Evolutionary conservation across 164 flowering plant species (phyloP).

Genomic region (Piper betle): DNA sequence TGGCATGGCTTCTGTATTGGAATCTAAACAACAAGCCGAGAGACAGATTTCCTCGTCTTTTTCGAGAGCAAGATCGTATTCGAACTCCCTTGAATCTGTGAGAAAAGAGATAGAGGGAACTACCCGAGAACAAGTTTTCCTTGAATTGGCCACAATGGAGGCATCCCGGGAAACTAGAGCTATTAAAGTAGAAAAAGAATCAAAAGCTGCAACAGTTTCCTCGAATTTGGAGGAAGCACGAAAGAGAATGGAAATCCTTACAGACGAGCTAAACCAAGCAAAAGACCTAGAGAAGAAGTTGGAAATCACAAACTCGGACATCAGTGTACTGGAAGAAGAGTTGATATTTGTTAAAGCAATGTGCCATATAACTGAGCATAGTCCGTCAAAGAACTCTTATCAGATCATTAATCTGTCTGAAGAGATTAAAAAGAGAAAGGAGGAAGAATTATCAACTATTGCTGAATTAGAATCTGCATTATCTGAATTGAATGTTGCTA

Average conservation of each 20-base stretch:
- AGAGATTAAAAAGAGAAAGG: conserved; percentile 1
- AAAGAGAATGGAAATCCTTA: conserved; percentile 25
- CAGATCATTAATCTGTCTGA: conserved; percentile 4
- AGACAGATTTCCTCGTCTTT: conserved; percentile 26
- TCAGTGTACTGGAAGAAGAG: conserved; percentile 34
- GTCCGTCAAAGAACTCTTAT: not conserved
- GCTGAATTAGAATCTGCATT: conserved; percentile 18
- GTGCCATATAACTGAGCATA: conserved; percentile 15
- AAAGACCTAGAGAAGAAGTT: conserved; percentile 40
- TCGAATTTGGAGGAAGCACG: conserved; percentile 25
- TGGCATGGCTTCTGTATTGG: conserved; percentile 41
- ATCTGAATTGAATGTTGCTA: conserved; percentile 45
- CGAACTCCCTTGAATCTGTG: conserved; percentile 29
- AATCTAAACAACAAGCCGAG: conserved; percentile 42
- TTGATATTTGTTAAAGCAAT: conserved; percentile 31
- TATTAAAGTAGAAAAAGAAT: conserved; percentile 44
- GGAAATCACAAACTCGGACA: conserved; percentile 33
- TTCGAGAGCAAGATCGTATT: conserved; percentile 16
- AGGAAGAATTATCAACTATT: conserved; percentile 14
- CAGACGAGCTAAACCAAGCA: conserved; percentile 29
- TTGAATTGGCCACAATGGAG: conserved; percentile 74
- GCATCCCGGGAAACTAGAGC: conserved; percentile 48
- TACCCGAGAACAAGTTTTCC: conserved; percentile 73
- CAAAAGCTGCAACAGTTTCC: conserved; percentile 27
- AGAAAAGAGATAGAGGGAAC: conserved; percentile 54